Evolutionary conservation across 352 stramenopile genomes (phyloP).

Genomic region (Globisporangium paroecandrum): DNA sequence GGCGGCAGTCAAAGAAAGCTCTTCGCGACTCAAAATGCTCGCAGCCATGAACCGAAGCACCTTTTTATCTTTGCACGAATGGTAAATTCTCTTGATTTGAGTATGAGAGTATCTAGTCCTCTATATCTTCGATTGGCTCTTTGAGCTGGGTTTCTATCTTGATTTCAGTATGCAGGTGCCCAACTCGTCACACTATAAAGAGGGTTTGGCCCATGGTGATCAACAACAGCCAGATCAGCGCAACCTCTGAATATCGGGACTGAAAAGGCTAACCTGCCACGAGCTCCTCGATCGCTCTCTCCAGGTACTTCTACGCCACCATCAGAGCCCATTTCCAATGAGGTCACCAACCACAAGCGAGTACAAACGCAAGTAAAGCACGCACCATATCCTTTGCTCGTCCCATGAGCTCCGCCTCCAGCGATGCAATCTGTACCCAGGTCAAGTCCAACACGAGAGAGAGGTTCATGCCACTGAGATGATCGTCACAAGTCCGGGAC

Average conservation of each 20-base stretch:
- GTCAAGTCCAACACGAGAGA: not conserved
- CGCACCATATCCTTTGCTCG: constrained; percentile 38
- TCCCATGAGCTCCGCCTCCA: constrained; percentile 33
- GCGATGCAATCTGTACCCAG: constrained; percentile 21
- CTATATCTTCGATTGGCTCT: not conserved
- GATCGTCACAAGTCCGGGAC: not conserved
- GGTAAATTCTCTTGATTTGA: not conserved
- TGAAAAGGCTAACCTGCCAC: not conserved
- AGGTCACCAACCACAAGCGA: not conserved
- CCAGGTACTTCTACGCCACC: constrained; percentile 7
- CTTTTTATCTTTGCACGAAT: not conserved
- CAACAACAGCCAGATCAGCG: too few species aligned
- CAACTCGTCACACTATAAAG: not conserved
- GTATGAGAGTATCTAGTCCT: not conserved
- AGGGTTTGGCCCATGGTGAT: not conserved
- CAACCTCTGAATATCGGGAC: not conserved
- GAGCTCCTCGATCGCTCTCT: constrained; percentile 13
- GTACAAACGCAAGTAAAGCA: not conserved
- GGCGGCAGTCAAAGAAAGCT: not conserved
- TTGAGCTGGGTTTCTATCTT: not conserved
- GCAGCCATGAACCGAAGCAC: not conserved
- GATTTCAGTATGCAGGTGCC: not conserved
- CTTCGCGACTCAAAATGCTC: not conserved
- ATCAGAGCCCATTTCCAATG: not conserved
- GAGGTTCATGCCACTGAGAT: not conserved